Base-by-base conservation (phyloP, 2,329 filamentous ascomycete species). In the Periconia sp. region DNA sequence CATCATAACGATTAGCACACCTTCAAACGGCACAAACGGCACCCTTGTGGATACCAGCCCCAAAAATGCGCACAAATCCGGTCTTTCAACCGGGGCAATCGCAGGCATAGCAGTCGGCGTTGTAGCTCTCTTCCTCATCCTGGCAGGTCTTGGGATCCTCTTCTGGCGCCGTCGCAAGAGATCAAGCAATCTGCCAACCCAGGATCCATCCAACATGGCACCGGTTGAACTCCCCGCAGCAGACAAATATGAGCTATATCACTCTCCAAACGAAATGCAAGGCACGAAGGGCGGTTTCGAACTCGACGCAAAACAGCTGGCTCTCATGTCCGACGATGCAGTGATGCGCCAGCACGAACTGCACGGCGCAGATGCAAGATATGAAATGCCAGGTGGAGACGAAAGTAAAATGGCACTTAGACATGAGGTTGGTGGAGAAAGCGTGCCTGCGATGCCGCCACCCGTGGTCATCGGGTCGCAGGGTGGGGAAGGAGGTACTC, bases 81-180 rank as follows among this genome's bases (percentile, higher is more conserved):
- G 29, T 3, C 29, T 56, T 2, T 22, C 39, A 7, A 43, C 42
- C 8, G 46, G 40, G 6, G 53, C 53, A 3, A 52, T 58, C 16
- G 45, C 42, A 3, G 57, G 57, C n/a, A 56, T 54, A 23, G 49
- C 50, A 12, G 48, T 44, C n/a, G 57, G 46, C 23, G 40, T 42
- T 36, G 35, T 30, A 28, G 42, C 40, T 13, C 36, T 54, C 19
- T 10, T 50, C 21, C 17, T 57, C 11, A 15, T 50, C 26, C 17
- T 52, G 16, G n/a, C 48, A 22, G 24, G 47, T 22, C 43, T 37
- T 18, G 32, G 28, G 2, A 15, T 57, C 8, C 8, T 52, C 32
- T 30, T 50, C 25, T 36, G 32, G 23, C 47, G 40, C 9, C 28
- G 31, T 4, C 46, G 44, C 5, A 30, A 30, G n/a, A n/a, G n/a